Evolutionary conservation across 1,139 yeast species (phyloP), one percentile per base, ranked within the genome.

Genomic region (Saccharomyces hybrid): DNA sequence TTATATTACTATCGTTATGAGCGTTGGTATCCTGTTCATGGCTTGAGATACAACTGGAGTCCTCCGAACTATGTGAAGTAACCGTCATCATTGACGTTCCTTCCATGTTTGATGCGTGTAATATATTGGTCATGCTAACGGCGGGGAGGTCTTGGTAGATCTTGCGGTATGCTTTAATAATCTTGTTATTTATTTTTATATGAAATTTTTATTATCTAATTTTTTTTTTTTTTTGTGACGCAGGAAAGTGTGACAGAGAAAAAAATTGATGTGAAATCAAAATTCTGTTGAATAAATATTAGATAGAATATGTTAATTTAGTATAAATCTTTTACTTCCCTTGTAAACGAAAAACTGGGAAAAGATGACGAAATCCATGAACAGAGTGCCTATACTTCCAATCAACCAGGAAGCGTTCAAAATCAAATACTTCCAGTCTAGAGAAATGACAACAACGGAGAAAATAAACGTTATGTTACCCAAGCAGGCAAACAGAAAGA

Each of bases 391-490:
- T 50, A 86, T 78, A 44, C 95, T 84, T 0, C 99, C 99, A 1
- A 91, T 83, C 56, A 93, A 76, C 99, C 99, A 93, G 25, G 96
- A 86, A 5, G 90, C 81, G 70, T 91, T 93, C 51, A 91, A 86
- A 67, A 88, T 69, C 42, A 91, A 70, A 63, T 88, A 91, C 57
- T 81, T 75, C 68, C 79, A 76, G 55, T 89, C 83, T 54, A 84
- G 75, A 61, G 88, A 89, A 49, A 90, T 88, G 48, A 86, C 79
- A 52, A 91, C 74, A 56, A 91, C 91, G 16, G 95, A 86, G 28
- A 88, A 79, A 47, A 91, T 96, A 64, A 89, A 91, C 0, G 97
- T 88, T 67, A 88, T 75, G 69, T 91, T 91, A 50, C 98, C 98
- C 57, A 91, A 74, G 69, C 97, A 89, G 38, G 98, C 97, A 76